Conservation (phyloP, 1,139 yeast species). For the Scheffersomyces quercinus region DNA sequence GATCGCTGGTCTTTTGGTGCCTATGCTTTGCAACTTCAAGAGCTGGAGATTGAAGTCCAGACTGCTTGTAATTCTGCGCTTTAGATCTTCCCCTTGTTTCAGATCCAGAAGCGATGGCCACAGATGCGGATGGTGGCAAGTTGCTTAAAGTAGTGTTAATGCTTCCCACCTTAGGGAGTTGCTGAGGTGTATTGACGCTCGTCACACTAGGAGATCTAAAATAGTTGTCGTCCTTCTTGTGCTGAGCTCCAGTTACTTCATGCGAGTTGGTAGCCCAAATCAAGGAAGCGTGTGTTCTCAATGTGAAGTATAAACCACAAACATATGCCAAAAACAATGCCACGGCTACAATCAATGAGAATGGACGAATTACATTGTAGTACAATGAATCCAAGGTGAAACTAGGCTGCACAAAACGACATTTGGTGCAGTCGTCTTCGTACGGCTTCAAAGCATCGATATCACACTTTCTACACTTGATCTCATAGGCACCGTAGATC, state of each 20-base stretch:
- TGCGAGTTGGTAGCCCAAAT: slow-evolving; percentile 77
- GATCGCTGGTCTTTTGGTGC: background rate
- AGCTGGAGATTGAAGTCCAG: slow-evolving; percentile 18
- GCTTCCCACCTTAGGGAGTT: slow-evolving; percentile 1
- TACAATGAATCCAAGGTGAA: slow-evolving; percentile 67
- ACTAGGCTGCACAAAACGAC: slow-evolving; percentile 80
- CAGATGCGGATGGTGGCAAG: slow-evolving; percentile 12
- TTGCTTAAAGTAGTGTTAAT: slow-evolving; percentile 2
- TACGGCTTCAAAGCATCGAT: slow-evolving; percentile 5
- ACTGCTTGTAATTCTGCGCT: slow-evolving; percentile 5
- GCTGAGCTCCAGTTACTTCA: slow-evolving; percentile 21
- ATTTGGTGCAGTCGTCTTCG: slow-evolving; percentile 56
- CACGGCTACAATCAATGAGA: slow-evolving; percentile 76
- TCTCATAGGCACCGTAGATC: slow-evolving; percentile 85
- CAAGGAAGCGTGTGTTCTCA: slow-evolving; percentile 93
- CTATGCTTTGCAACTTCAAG: slow-evolving; percentile 19
- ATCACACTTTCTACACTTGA: slow-evolving; percentile 61
- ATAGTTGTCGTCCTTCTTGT: slow-evolving; percentile 22
- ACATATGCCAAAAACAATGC: slow-evolving; percentile 81
- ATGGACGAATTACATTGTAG: slow-evolving; percentile 69
- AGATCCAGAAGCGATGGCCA: slow-evolving; percentile 1
- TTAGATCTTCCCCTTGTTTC: slow-evolving; percentile 7
- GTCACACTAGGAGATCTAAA: slow-evolving; percentile 34
- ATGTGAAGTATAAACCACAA: slow-evolving; percentile 90
- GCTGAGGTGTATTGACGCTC: slow-evolving; percentile 27